Conservation (phyloP, 768 basidiomycete species). For the Hypholoma fasciculare region DNA sequence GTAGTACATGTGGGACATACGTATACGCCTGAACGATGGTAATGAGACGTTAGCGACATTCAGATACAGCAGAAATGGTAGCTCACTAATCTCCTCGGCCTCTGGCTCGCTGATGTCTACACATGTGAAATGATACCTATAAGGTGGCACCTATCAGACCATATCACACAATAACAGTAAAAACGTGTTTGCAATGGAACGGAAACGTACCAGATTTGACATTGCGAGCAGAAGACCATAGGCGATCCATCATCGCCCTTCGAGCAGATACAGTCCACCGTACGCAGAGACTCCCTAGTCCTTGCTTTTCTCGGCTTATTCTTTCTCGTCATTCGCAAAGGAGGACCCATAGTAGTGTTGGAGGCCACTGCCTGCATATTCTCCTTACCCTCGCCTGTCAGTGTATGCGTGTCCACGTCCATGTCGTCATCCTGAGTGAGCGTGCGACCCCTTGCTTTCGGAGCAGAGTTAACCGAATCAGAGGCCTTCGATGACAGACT, state of each 20-base stretch:
- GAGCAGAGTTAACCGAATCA: conserved; percentile 6
- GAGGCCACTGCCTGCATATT: conserved; percentile 2
- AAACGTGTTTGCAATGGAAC: not conserved
- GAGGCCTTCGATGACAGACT: conserved; percentile 21
- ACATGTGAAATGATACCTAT: conserved; percentile 86
- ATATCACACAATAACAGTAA: not conserved
- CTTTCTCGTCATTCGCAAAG: conserved; percentile 3
- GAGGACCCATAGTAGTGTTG: conserved; percentile 3
- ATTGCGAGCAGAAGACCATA: conserved; percentile 76
- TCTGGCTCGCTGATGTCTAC: conserved; percentile 59
- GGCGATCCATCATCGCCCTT: conserved; percentile 76
- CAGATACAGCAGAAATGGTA: not conserved
- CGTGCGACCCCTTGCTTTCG: conserved; percentile 11
- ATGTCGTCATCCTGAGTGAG: conserved; percentile 12
- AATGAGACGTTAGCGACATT: conserved; percentile 10
- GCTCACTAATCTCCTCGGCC: conserved; percentile 81
- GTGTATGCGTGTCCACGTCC: conserved; percentile 14
- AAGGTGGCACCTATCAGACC: not conserved
- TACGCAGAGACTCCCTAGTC: conserved; percentile 17
- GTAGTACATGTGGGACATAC: conserved; percentile 53
- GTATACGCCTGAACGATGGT: conserved; percentile 50
- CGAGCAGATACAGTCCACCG: conserved; percentile 61
- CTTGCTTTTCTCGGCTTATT: conserved; percentile 21
- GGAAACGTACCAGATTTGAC: conserved; percentile 64
- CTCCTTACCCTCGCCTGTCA: conserved; percentile 13